phyloP scores from a whole-genome alignment of 257 asterid species.

The Cynanchum wilfordii region DNA sequence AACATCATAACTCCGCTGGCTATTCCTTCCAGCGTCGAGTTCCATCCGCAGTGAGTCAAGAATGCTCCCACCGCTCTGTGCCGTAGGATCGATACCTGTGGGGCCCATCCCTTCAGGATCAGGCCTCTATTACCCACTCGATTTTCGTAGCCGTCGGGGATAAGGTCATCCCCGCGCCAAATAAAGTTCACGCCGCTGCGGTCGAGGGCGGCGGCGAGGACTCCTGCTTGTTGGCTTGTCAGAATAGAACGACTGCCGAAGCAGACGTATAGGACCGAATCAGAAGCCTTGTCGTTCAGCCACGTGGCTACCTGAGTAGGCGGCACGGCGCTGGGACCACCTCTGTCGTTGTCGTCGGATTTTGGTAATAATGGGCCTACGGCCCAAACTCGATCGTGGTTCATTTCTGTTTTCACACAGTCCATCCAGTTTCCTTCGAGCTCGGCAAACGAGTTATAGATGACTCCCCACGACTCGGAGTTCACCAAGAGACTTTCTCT shows the following conservation, averaged over 20 bases:
- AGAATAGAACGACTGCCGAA: constrained; percentile 20
- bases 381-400: constrained; percentile 27
- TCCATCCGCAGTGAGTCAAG: constrained; percentile 20
- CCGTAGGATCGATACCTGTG: constrained; percentile 17
- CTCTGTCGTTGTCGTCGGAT: constrained; percentile 3
- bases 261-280: constrained; percentile 22
- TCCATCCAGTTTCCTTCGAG: constrained; percentile 16
- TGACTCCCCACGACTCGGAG: constrained; percentile 18
- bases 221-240: constrained; percentile 2
- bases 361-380: constrained; percentile 25
- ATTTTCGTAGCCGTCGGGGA: constrained; percentile 16
- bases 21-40: constrained; percentile 14
- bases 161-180: constrained; percentile 15
- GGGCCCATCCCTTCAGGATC: constrained; percentile 25
- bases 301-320: constrained; percentile 17
- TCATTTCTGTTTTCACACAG: constrained; percentile 15
- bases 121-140: constrained; percentile 25
- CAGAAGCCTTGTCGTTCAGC: constrained; percentile 17
- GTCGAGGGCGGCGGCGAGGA: constrained; percentile 17
- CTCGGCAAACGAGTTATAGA: constrained; percentile 18
- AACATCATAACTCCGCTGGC: constrained; percentile 11
- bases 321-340: constrained; percentile 22
- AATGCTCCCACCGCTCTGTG: constrained; percentile 21
- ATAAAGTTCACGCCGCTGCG: constrained; percentile 22
- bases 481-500: constrained; percentile 8